A percentile compares a stretch with the other conserved stretches of the same genome.
Evolutionary conservation across 768 basidiomycete species (phyloP).

Genomic region (Rhizopogon vinicolor): DNA sequence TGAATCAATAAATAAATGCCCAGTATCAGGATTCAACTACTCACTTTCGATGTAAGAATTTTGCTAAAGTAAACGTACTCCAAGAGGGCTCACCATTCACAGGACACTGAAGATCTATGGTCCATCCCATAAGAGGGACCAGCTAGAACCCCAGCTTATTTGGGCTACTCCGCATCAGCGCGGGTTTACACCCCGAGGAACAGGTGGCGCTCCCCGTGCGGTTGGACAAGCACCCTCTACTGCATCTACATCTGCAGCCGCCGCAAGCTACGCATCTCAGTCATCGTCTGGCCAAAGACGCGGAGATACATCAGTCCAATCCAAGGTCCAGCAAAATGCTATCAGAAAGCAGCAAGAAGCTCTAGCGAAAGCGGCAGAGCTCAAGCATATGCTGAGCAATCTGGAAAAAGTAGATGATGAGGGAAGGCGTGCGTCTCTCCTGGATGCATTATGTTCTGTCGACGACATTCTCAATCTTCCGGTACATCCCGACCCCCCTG

Average conservation of each 20-base stretch:
- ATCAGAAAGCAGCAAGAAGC: constrained; percentile 42
- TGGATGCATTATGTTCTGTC: constrained; percentile 63
- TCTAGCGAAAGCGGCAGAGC: constrained; percentile 58
- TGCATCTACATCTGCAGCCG: constrained; percentile 11
- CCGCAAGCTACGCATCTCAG: constrained; percentile 9
- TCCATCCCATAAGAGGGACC: constrained; percentile 48
- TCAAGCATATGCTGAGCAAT: constrained; percentile 55
- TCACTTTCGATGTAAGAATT: constrained; percentile 56
- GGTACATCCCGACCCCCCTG: constrained; percentile 65
- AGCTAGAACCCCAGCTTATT: constrained; percentile 59
- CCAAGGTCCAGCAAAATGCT: constrained; percentile 31
- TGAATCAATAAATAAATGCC: constrained; percentile 3
- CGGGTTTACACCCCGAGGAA: constrained; percentile 39
- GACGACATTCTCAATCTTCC: constrained; percentile 75
- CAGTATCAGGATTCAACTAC: constrained; percentile 45
- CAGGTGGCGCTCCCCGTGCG: constrained; percentile 7
- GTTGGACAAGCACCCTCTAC: constrained; percentile 12
- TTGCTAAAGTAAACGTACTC: background rate
- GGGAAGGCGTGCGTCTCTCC: constrained; percentile 59
- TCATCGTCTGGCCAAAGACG: constrained; percentile 14
- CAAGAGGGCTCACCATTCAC: background rate
- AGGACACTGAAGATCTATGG: constrained; percentile 76
- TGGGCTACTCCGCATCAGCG: constrained; percentile 74
- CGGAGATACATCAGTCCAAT: constrained; percentile 12
- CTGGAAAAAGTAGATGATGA: constrained; percentile 81